Percentiles rank a stretch among this genome's conserved stretches.
These are phyloP conservation scores for Nakaseomyces delphensis DNA, from an alignment of 1,139 yeast species.

Conservation along the genomic window DNA sequence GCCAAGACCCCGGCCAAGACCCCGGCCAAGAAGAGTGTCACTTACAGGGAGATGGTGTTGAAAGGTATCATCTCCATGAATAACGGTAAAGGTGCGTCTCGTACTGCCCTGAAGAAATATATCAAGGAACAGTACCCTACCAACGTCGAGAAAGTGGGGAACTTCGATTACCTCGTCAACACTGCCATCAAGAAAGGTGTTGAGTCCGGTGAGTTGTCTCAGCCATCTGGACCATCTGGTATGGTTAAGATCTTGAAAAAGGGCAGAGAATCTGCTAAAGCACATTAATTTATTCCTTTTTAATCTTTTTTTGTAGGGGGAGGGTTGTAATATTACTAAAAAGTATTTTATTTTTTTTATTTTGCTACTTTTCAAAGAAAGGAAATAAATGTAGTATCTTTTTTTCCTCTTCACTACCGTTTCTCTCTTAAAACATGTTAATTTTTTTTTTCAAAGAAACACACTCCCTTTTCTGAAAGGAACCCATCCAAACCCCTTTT, in stretches of 20 bases:
- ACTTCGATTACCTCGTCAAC: conserved; percentile 72
- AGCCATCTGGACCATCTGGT: conserved; percentile 68
- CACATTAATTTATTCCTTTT: too few species aligned
- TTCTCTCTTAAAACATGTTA: not conserved
- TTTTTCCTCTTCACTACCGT: not conserved
- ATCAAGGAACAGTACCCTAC: conserved; percentile 37
- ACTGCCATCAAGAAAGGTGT: conserved; percentile 77
- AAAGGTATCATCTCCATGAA: conserved; percentile 19
- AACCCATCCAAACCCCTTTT: not conserved
- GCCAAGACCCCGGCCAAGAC: conserved; percentile 6
- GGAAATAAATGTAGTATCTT: too few species aligned
- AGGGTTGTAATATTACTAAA: not conserved
- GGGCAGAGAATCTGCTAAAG: conserved; percentile 13
- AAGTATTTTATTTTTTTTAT: not conserved
- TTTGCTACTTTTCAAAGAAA: too few species aligned
- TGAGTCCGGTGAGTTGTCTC: conserved; percentile 63
- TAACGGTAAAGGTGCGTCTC: conserved; percentile 34
- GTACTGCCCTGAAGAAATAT: conserved; percentile 59
- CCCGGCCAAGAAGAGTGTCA: conserved; percentile 11
- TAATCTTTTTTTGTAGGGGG: too few species aligned
- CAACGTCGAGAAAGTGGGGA: conserved; percentile 52
- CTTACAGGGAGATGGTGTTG: conserved; percentile 25
- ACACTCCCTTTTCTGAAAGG: too few species aligned
- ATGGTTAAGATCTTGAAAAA: conserved; percentile 32
- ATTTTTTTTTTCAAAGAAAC: conserved; percentile 1